Percentiles rank a stretch among this genome's conserved stretches.
Conservation (phyloP, 192 early-diverging fungal genomes). For the Backusella tuberculispora region DNA sequence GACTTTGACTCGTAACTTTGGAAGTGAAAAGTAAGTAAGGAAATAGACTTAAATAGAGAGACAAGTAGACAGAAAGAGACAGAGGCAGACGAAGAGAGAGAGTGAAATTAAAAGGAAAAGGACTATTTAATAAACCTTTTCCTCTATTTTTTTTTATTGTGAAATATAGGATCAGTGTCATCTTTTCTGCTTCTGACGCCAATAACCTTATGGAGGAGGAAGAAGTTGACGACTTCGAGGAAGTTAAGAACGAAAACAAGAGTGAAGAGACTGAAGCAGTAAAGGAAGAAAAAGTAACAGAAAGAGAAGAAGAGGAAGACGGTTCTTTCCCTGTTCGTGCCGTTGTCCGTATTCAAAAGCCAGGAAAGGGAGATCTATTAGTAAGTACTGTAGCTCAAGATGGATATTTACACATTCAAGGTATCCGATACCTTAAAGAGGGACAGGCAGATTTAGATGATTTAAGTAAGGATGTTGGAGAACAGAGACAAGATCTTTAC, state of each 20-base stretch:
- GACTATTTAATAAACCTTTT: background rate
- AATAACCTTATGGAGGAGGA: conserved; percentile 72
- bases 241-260: background rate
- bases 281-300: conserved; percentile 45
- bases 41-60: background rate
- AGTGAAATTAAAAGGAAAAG: background rate
- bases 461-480: conserved; percentile 61
- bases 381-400: conserved; percentile 80
- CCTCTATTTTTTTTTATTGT: background rate
- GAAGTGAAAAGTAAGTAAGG: conserved; percentile 74
- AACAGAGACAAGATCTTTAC: conserved; percentile 80
- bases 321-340: conserved; percentile 73
- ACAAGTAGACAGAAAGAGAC: background rate
- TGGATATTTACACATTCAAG: conserved; percentile 81
- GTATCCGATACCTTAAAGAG: conserved; percentile 67
- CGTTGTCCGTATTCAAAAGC: conserved; percentile 78
- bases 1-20: conserved; percentile 78
- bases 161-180: conserved; percentile 70
- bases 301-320: conserved; percentile 61
- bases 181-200: conserved; percentile 83
- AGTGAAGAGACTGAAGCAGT: background rate
- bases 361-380: conserved; percentile 71
- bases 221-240: conserved; percentile 49
- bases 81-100: background rate
- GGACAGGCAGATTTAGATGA: conserved; percentile 30